A percentile compares a stretch with the other conserved stretches of the same genome.
These are phyloP conservation scores for Colletotrichum sublineola DNA, from an alignment of 2,329 filamentous ascomycete species.

Conservation along the genomic window DNA sequence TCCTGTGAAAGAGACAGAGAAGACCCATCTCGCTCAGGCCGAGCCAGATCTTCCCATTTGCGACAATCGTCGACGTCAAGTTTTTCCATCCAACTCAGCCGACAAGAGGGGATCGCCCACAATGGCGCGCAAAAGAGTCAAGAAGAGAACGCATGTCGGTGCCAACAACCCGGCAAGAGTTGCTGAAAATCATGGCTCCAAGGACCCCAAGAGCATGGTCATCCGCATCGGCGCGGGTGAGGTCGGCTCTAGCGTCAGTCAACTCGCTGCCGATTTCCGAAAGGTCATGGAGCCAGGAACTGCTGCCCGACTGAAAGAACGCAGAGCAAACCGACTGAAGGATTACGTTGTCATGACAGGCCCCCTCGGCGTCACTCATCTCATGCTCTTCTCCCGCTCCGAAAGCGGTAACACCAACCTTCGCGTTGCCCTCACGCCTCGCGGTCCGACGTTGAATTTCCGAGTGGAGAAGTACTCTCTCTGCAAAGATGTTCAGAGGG, in stretches of 20 bases:
- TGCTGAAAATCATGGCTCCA: slow-evolving; percentile 69
- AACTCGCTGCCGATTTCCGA: slow-evolving; percentile 91
- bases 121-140: slow-evolving; percentile 86
- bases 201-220: slow-evolving; percentile 95
- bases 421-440: slow-evolving; percentile 86
- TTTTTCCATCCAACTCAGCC: slow-evolving; percentile 30
- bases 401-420: slow-evolving; percentile 92
- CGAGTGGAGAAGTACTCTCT: slow-evolving; percentile 95
- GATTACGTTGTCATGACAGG: slow-evolving; percentile 98
- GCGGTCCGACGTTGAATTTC: slow-evolving; percentile 94
- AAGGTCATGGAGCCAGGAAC: slow-evolving; percentile 97
- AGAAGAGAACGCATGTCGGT: slow-evolving; percentile 89
- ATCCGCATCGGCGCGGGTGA: slow-evolving; percentile 96
- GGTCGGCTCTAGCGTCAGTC: slow-evolving; percentile 90
- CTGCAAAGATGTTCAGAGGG: slow-evolving; percentile 88
- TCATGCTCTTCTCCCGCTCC: slow-evolving; percentile 93
- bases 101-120: slow-evolving; percentile 40
- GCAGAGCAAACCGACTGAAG: slow-evolving; percentile 86
- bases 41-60: neutral
- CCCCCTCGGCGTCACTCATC: slow-evolving; percentile 90
- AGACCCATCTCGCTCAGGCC: no score
- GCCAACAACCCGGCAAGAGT: slow-evolving; percentile 70
- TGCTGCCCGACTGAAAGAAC: slow-evolving; percentile 88
- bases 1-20: neutral
- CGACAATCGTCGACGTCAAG: slow-evolving; percentile 1